A percentile compares a stretch with the other conserved stretches of the same genome.
Conservation (phyloP, 345 rosid species). For the Psidium friedrichsthalianum region DNA sequence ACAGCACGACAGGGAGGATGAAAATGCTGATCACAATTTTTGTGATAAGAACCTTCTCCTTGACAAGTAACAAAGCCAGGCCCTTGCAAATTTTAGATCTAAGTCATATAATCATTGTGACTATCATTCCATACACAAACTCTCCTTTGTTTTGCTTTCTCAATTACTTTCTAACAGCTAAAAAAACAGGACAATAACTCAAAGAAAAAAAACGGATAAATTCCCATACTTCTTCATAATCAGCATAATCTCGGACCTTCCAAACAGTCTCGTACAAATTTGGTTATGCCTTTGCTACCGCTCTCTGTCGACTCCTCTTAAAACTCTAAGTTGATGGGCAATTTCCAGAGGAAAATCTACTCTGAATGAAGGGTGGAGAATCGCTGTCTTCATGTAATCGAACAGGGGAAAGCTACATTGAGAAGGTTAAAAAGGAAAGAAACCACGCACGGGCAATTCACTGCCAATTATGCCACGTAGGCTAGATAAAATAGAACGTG, state of each 20-base stretch:
- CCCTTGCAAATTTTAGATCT: not conserved
- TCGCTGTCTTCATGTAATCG: not conserved
- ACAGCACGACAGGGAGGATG: too few relatives aligned
- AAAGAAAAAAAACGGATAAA: not conserved
- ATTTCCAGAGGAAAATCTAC: not conserved
- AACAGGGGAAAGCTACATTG: not conserved
- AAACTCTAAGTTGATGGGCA: not conserved
- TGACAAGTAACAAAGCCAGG: not conserved
- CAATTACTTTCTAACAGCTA: not conserved
- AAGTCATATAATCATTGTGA: not conserved
- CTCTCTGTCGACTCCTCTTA: not conserved
- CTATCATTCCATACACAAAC: not conserved
- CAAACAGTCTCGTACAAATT: not conserved
- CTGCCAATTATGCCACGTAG: not conserved
- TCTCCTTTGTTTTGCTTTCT: not conserved
- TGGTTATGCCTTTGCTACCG: not conserved
- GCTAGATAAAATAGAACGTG: not conserved
- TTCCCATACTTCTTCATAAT: not conserved
- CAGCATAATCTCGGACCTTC: not conserved
- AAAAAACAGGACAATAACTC: not conserved
- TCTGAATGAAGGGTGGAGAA: not conserved
- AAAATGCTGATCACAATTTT: too few relatives aligned
- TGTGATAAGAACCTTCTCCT: not conserved
- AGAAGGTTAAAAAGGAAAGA: not conserved
- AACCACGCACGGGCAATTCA: not conserved